Conservation (phyloP, 148 eudicot species). For the Diospyros lotus region DNA sequence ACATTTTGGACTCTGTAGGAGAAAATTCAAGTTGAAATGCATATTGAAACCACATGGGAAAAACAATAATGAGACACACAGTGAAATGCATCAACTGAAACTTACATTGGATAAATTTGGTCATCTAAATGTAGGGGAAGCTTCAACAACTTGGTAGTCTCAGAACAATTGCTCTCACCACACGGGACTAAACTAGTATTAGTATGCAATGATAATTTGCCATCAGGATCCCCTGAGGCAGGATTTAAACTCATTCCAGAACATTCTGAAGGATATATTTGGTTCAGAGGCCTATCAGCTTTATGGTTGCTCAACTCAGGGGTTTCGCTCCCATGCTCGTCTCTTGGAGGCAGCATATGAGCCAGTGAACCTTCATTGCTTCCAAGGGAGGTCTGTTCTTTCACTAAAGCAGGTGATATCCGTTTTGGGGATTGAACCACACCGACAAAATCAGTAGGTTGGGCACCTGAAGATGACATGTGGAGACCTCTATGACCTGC, state of each 20-base stretch:
- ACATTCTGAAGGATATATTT: constrained; percentile 14
- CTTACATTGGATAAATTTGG: constrained; percentile 49
- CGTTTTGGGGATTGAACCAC: constrained; percentile 25
- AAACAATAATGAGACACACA: neutral
- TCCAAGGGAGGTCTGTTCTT: constrained; percentile 16
- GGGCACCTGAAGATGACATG: constrained; percentile 13
- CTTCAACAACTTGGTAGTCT: constrained; percentile 19
- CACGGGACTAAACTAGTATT: constrained; percentile 14
- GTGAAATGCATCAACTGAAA: neutral
- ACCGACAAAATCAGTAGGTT: constrained; percentile 16
- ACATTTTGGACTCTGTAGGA: neutral
- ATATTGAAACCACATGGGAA: neutral
- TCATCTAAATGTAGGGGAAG: constrained; percentile 20
- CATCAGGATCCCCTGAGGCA: constrained; percentile 24
- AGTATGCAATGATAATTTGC: constrained; percentile 19
- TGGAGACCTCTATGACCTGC: constrained; percentile 17
- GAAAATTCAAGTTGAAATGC: too few species aligned
- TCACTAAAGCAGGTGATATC: constrained; percentile 11
- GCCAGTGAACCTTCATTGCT: constrained; percentile 12
- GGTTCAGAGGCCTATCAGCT: constrained; percentile 9
- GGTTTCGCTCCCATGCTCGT: constrained; percentile 14
- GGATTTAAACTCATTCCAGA: constrained; percentile 21
- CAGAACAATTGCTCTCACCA: constrained; percentile 20
- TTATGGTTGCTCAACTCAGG: constrained; percentile 4
- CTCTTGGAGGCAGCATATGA: constrained; percentile 4